Conservation (phyloP, 352 stramenopile species). For the Pythium dissimile region DNA sequence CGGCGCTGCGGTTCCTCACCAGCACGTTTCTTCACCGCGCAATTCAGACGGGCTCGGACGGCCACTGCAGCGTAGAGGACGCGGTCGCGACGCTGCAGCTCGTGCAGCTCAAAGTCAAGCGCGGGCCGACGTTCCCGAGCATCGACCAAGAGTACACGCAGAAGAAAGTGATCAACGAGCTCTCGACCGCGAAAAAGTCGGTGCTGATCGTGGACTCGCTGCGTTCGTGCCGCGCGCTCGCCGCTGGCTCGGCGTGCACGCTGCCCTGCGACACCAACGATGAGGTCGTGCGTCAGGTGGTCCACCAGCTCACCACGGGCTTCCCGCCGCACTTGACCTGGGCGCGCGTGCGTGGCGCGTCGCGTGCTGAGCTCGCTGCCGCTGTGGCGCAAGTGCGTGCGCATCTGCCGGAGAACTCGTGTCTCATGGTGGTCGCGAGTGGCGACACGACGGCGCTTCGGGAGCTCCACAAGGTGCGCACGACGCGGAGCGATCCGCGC, state of each 20-base stretch:
- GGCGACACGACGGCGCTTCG: constrained; percentile 54
- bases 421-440: constrained; percentile 53
- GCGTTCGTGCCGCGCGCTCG: constrained; percentile 57
- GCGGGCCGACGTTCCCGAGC: constrained; percentile 65
- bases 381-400: constrained; percentile 35
- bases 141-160: constrained; percentile 70
- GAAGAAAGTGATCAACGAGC: constrained; percentile 78
- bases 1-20: constrained; percentile 67
- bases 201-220: constrained; percentile 72
- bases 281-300: constrained; percentile 47
- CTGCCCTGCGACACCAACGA: constrained; percentile 49
- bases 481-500: constrained; percentile 65
- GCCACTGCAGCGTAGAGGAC: constrained; percentile 83
- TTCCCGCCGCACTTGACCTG: constrained; percentile 81
- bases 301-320: constrained; percentile 79
- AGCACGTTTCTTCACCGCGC: constrained; percentile 65
- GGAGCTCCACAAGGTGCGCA: constrained; percentile 74
- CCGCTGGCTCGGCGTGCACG: constrained; percentile 52
- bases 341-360: constrained; percentile 47
- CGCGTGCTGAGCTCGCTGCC: constrained; percentile 37
- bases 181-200: constrained; percentile 68
- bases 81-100: constrained; percentile 74
- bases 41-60: constrained; percentile 70
- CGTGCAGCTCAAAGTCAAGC: constrained; percentile 72
- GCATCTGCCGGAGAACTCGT: constrained; percentile 49